phyloP scores from a whole-genome alignment of 768 basidiomycete genomes.

The Mycena kentingensis region DNA sequence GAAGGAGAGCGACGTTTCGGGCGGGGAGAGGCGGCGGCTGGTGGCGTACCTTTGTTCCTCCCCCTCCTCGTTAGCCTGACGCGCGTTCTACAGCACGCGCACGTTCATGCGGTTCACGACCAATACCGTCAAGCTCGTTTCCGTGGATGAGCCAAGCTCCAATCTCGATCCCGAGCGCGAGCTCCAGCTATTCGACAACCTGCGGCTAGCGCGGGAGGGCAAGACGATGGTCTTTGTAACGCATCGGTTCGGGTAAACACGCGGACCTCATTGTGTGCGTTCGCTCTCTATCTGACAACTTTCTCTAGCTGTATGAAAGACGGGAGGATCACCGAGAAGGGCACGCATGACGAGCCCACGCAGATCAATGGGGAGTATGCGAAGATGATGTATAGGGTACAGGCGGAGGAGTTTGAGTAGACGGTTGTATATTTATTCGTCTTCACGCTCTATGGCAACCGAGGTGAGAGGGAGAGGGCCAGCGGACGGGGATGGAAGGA shows the following conservation, averaged over 20 bases:
- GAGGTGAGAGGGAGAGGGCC: no score
- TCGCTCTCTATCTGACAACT: not conserved
- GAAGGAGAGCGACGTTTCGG: conserved; percentile 37
- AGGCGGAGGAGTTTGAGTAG: conserved; percentile 34
- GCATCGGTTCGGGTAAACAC: conserved; percentile 38
- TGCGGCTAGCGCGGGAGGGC: conserved; percentile 41
- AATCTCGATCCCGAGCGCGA: conserved; percentile 59
- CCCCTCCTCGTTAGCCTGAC: not conserved
- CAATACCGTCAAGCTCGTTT: conserved; percentile 46
- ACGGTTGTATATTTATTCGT: not conserved
- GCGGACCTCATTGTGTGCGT: conserved; percentile 41
- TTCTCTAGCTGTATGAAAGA: conserved; percentile 39
- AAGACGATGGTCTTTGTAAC: conserved; percentile 53
- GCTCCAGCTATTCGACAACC: conserved; percentile 44
- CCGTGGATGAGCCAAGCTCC: conserved; percentile 62
- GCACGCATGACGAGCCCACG: conserved; percentile 38
- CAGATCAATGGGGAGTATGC: conserved; percentile 34
- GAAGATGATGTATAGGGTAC: conserved; percentile 37
- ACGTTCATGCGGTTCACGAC: conserved; percentile 51
- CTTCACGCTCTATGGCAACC: no score
- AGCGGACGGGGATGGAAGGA: no score
- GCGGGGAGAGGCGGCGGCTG: conserved; percentile 52
- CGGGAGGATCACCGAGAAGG: conserved; percentile 34
- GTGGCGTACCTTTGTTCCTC: conserved; percentile 39
- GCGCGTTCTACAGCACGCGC: conserved; percentile 40